These are phyloP conservation scores for Penicillium daleae DNA, from an alignment of 495 filamentous ascomycete genomes.

Conservation along the genomic window DNA sequence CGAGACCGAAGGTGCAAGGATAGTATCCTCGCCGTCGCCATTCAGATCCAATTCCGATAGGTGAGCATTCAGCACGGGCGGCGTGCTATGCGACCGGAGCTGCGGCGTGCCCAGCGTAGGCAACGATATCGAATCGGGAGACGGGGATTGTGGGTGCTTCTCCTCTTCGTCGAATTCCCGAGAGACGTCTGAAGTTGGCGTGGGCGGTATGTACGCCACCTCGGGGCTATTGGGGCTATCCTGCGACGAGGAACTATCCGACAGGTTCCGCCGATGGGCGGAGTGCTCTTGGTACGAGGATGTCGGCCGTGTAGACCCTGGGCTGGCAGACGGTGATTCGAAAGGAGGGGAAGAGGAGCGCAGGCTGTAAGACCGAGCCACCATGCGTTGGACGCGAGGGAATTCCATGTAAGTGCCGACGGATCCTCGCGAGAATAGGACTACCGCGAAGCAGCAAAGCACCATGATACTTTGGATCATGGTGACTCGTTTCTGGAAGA, in stretches of 20 bases:
- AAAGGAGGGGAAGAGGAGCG: conserved; percentile 46
- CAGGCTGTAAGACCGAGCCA: conserved; percentile 52
- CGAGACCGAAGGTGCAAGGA: conserved; percentile 12
- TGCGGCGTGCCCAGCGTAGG: conserved; percentile 32
- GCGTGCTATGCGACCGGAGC: conserved; percentile 44
- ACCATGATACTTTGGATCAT: conserved; percentile 87
- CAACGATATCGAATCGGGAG: conserved; percentile 25
- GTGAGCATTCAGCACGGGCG: conserved; percentile 38
- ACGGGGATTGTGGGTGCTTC: conserved; percentile 15
- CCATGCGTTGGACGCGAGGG: conserved; percentile 60
- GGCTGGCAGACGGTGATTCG: conserved; percentile 50
- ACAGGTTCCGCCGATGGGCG: conserved; percentile 45
- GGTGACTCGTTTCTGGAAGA: conserved; percentile 93
- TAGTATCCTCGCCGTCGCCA: conserved; percentile 14
- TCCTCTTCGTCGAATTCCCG: conserved; percentile 25
- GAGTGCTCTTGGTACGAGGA: conserved; percentile 41
- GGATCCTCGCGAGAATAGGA: conserved; percentile 69
- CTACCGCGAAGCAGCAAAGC: conserved; percentile 82
- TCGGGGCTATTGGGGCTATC: conserved; percentile 42
- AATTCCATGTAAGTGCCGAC: conserved; percentile 57
- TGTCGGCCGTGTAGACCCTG: conserved; percentile 45
- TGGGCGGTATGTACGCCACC: conserved; percentile 51
- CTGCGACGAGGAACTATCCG: conserved; percentile 43
- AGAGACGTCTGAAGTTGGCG: conserved; percentile 44
- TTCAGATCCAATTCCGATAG: conserved; percentile 19